Base-by-base conservation (phyloP, 208 protist genomes). In the Trypanosoma lewisi region DNA sequence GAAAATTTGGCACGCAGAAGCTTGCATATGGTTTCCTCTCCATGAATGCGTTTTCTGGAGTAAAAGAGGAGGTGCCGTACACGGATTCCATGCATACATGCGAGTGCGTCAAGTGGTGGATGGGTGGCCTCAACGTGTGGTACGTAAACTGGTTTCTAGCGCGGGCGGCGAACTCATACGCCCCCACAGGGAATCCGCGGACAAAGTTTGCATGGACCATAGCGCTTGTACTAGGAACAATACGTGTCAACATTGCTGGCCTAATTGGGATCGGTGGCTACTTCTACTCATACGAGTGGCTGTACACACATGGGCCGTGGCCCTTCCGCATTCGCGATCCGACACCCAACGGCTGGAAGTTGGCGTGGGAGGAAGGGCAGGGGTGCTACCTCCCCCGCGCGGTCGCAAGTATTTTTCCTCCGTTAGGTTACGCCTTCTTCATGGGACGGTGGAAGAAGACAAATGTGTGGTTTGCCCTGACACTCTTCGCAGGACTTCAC, bases 221-320 rank as follows among this genome's bases (percentile, higher is more conserved):
- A 52, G 80, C 73, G n/a, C 48, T 83, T 11, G 34, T 17, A 23
- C 77, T 90, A 70, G 77, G 82, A n/a, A 37, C 67, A 45, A 31
- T 88, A 7, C 88, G 88, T 8, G 55, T 79, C 4, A 90, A 89
- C 63, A 70, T 91, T 8, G 88, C 88, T 5, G 75, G 79, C 19
- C 37, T 89, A 14, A 79, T 94, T 30, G 88, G 82, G 0, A 79
- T 73, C 11, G 83, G 73, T 11, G 88, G 88, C 2, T 91, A 94
- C 69, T 94, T 89, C 70, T 91, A 90, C 69, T 52, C 77, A n/a
- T 94, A 91, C 72, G 88, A 94, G 75, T 94, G 83, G 61, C 79
- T 94, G 44, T 94, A 94, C 72, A 94, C 88, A 19, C 72, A 91
- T 65, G 88, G 80, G 39, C 88, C 88, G 16, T 63, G 59, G 67